Base-by-base conservation (phyloP, 1,284 basidiomycete genomes). In the Cryptococcus sp. region DNA sequence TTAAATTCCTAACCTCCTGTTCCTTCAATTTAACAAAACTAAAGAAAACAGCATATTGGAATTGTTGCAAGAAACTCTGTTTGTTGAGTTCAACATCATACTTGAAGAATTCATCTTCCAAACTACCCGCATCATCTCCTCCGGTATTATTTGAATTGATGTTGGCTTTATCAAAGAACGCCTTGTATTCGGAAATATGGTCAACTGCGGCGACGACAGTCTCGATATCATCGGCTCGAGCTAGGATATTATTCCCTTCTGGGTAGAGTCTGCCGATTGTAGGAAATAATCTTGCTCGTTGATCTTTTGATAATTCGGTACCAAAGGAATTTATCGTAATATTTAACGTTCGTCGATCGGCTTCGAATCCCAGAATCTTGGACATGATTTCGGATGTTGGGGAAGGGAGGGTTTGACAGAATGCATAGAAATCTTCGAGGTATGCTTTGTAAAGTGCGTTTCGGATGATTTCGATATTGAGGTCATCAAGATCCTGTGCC, bases 401-500 rank as follows among this genome's bases (percentile, higher is more conserved):
- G 9, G 84, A 82, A 25, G 90, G 88, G 19, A 98, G 78, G 3
- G 85, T 83, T 49, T 81, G 76, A 70, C 85, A 88, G 77, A 89
- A 98, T 56, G 80, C 74, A 78, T 93, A 83, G 74, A 98, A 99
- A 76, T 99, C 96, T 75, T 98, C 94, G 53, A 99, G 85, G 77
- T 99, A 99, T 14, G 93, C 88, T 76, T 97, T 98, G 83, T 98
- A 98, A 44, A 99, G 87, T n/a, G 94, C 93, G 78, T 98, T 98
- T 45, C 96, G 90, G 75, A 99, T 94, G 76, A 99, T 98, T 78
- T 99, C 96, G 66, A 99, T 98, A 79, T 99, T 98, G 59, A 98
- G 85, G 74, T 98, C 96, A 73, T 98, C 96, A 37, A 99, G 83
- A 72, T 99, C 96, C 31, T 89, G 84, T 7, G 94, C 94, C 22